Evolutionary conservation across 176 grass and related monocot genomes (phyloP).

Genomic region (Bromus sterilis): DNA sequence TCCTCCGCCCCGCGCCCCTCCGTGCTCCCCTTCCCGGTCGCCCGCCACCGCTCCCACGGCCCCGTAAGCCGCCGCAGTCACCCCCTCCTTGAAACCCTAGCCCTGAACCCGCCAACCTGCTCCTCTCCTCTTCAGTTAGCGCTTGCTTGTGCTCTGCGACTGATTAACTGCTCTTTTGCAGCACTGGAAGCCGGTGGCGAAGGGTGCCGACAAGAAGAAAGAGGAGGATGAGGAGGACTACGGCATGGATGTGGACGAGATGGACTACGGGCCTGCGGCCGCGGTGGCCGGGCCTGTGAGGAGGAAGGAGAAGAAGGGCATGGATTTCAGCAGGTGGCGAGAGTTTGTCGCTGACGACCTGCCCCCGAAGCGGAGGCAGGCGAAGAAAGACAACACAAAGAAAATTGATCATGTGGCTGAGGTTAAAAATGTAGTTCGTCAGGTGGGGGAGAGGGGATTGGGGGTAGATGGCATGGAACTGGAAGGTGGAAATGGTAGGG

Average conservation of each 20-base stretch:
- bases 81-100: conserved; percentile 27
- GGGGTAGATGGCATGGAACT: not conserved
- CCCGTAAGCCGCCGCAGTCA: conserved; percentile 30
- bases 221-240: conserved; percentile 25
- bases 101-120: no score
- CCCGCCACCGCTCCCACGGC: conserved; percentile 88
- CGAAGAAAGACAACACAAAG: not conserved
- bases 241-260: conserved; percentile 49
- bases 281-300: conserved; percentile 33
- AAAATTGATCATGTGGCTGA: conserved; percentile 1
- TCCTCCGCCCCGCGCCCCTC: conserved; percentile 41
- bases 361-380: conserved; percentile 32
- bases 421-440: not conserved
- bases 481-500: not conserved
- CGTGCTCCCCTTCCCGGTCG: conserved; percentile 81
- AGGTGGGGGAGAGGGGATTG: not conserved
- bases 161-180: conserved; percentile 14
- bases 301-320: conserved; percentile 76
- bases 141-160: not conserved
- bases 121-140: not conserved
- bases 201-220: not conserved
- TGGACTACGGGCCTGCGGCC: conserved; percentile 24
- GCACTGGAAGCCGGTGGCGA: conserved; percentile 47
- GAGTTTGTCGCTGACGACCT: conserved; percentile 33
- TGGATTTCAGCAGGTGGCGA: conserved; percentile 73